Base-by-base conservation (phyloP, 2,329 filamentous ascomycete species). In the Rhynchosporium graminicola region DNA sequence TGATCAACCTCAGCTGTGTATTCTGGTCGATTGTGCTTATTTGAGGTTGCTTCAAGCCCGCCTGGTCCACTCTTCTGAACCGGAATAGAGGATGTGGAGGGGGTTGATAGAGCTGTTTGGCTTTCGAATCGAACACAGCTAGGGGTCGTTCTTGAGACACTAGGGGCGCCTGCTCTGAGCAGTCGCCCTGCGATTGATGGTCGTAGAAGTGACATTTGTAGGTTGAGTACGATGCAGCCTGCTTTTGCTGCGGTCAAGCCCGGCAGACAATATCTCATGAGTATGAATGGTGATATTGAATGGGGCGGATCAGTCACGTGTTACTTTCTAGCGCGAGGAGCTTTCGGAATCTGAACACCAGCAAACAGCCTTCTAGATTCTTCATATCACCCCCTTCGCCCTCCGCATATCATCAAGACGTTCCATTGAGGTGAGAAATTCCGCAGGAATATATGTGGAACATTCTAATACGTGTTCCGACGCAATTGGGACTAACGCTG, bases 1-100 rank as follows among this genome's bases (percentile, higher is more conserved):
- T 92, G 93, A 78, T 98, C 94, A 71, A 90, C 83, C 57, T 87
- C 87, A 48, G 88, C 89, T 68, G 84, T 83, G 76, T 96, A 97
- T 75, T 97, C 89, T 65, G 91, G 92, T 71, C 90, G 83, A 76
- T 95, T 74, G 50, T 70, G 66, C 59, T 62, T 68, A 8, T 61
- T 60, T 46, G 63, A 13, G 8, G 57, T 47, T 47, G 68, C 62
- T 45, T 68, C 68, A 5, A 59, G 20, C 33, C 65, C 63, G 46
- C 43, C 59, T 40, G 63, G 54, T 48, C 61, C 64, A 29, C 57
- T 63, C 47, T 66, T 28, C n/a, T 54, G 57, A 64, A 70, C 47
- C 64, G 67, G 46, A 60, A 51, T 69, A 63, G 74, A 71, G 55
- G 78, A 72, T 45, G 80, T 77, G 64, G 81, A 71, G 65, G 70